Conservation (phyloP, 495 filamentous ascomycete genomes). For the Penicillium chermesinum region DNA sequence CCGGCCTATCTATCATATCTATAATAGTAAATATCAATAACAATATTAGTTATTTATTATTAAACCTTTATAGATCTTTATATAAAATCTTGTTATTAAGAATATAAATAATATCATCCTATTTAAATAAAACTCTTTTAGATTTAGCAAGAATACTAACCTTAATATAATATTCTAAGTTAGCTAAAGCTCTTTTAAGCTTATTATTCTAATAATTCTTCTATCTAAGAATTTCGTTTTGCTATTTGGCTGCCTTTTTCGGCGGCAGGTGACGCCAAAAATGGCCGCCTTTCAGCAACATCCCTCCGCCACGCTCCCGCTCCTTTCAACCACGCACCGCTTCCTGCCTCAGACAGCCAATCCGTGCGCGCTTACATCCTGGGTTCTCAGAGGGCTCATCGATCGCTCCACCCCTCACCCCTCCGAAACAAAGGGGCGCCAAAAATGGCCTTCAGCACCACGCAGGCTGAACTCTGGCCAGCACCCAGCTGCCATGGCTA, state of each 20-base stretch:
- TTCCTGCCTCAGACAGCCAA: constrained; percentile 3
- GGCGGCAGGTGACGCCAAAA: constrained; percentile 8
- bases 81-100: too few species aligned
- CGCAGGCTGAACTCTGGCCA: constrained; percentile 3
- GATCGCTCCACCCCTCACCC: neutral
- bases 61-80: too few species aligned
- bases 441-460: constrained; percentile 8
- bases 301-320: constrained; percentile 13
- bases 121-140: too few species aligned
- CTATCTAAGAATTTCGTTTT: neutral
- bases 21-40: too few species aligned
- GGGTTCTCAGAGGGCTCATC: constrained; percentile 1
- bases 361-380: constrained; percentile 7
- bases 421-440: neutral
- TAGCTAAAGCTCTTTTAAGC: too few species aligned
- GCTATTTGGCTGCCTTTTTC: constrained; percentile 1
- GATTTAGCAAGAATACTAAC: too few species aligned
- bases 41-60: too few species aligned
- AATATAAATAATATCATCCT: too few species aligned
- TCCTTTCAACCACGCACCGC: constrained; percentile 8
- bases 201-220: too few species aligned
- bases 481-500: constrained; percentile 9
- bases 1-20: too few species aligned
- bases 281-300: constrained; percentile 13
- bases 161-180: too few species aligned